Percentiles rank a stretch among this genome's conserved stretches.
phyloP scores from a whole-genome alignment of 495 filamentous ascomycete genomes.

The Chaetomium tenue region DNA sequence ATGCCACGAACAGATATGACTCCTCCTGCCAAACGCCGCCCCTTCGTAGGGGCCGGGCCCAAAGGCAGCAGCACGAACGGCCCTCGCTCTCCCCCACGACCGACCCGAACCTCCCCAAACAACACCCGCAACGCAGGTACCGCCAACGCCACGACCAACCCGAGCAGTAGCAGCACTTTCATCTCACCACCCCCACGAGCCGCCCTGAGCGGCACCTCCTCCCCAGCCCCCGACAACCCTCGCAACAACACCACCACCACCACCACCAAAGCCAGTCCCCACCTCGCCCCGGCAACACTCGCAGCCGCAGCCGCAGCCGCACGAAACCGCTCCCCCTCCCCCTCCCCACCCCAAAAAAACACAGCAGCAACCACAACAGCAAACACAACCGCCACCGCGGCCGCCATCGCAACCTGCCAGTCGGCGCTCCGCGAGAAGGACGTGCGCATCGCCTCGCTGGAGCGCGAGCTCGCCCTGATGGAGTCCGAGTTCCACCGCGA shows the following conservation, averaged over 20 bases:
- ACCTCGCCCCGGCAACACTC: not conserved
- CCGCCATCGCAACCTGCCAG: slow-evolving; percentile 22
- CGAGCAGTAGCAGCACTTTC: slow-evolving; percentile 29
- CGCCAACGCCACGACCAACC: slow-evolving; percentile 17
- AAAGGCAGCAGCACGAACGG: slow-evolving; percentile 11
- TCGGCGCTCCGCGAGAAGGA: slow-evolving; percentile 39
- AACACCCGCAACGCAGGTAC: not conserved
- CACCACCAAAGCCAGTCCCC: not conserved
- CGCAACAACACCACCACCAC: slow-evolving; percentile 11
- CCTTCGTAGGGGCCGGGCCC: not conserved
- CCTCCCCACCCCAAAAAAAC: not conserved
- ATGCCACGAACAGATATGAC: slow-evolving; percentile 26
- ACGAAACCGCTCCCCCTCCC: not conserved
- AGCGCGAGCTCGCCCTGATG: slow-evolving; percentile 45
- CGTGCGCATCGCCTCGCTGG: slow-evolving; percentile 45
- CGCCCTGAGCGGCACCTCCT: slow-evolving; percentile 39
- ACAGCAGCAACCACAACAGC: slow-evolving; percentile 6
- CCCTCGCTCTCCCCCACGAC: slow-evolving; percentile 23
- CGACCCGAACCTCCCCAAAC: slow-evolving; percentile 17
- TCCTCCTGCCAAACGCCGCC: slow-evolving; percentile 24
- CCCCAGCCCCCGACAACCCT: slow-evolving; percentile 35
- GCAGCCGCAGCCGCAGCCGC: no score
- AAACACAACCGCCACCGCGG: slow-evolving; percentile 12
- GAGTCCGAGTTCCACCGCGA: slow-evolving; percentile 48
- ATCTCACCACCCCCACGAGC: slow-evolving; percentile 45